Conservation (phyloP, 2,329 filamentous ascomycete genomes). For the Ceratocystiopsis sp. region DNA sequence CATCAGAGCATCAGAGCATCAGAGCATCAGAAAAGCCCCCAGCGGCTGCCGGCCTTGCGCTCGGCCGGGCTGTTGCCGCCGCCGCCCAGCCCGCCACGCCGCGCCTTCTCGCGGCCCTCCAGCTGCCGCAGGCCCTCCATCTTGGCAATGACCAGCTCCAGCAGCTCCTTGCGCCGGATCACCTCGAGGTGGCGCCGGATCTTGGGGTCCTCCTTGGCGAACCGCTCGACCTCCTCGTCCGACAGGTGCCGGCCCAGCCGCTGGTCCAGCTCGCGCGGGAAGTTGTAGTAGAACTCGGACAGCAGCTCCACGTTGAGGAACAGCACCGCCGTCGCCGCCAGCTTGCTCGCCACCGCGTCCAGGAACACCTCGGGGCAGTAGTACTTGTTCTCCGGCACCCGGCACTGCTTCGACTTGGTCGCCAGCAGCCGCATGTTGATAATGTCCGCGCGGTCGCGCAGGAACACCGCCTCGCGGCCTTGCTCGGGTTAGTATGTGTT, state of each 20-base stretch:
- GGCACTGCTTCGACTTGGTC: conserved; percentile 80
- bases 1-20: too few species aligned
- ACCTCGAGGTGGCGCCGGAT: conserved; percentile 80
- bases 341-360: conserved; percentile 89
- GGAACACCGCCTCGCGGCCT: conserved; percentile 88
- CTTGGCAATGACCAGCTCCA: conserved; percentile 87
- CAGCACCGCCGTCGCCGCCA: conserved; percentile 85
- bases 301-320: conserved; percentile 96
- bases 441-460: conserved; percentile 78
- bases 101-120: conserved; percentile 53
- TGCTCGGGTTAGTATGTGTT: too few species aligned
- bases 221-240: conserved; percentile 67
- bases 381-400: conserved; percentile 75
- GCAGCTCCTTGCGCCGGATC: conserved; percentile 76
- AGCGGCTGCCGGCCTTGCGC: conserved; percentile 6
- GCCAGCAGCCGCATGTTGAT: conserved; percentile 81
- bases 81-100: conserved; percentile 23
- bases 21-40: conserved; percentile 6
- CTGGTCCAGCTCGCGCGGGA: conserved; percentile 79
- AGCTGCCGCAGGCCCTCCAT: conserved; percentile 82
- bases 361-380: conserved; percentile 94
- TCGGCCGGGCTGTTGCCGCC: conserved; percentile 4
- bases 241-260: conserved; percentile 68
- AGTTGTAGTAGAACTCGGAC: conserved; percentile 95
- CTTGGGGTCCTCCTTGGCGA: conserved; percentile 85